phyloP scores from a whole-genome alignment of 352 stramenopile species.

The Elongisporangium prolatum region DNA sequence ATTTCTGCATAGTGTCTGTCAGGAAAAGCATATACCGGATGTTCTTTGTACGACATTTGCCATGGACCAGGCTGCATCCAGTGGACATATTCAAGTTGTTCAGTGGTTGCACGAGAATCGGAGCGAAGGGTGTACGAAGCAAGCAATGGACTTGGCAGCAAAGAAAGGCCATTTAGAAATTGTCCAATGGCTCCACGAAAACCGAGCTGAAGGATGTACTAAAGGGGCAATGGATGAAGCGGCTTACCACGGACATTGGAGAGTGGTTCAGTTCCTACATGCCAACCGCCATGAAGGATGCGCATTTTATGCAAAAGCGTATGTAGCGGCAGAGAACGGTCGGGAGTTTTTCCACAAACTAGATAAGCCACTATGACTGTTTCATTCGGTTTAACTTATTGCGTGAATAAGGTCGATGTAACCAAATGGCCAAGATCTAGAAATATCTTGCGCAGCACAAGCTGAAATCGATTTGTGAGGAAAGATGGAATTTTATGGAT shows the following conservation, averaged over 20 bases:
- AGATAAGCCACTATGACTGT: conserved; percentile 37
- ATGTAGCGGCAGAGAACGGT: conserved; percentile 34
- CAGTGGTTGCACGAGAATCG: conserved; percentile 14
- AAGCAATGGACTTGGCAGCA: conserved; percentile 6
- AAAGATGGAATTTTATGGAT: too few species aligned
- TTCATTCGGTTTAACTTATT: background rate
- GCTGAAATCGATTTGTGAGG: too few species aligned
- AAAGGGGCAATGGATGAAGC: conserved; percentile 1
- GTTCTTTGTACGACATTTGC: too few species aligned
- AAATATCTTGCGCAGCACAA: too few species aligned
- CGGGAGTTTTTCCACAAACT: conserved; percentile 30
- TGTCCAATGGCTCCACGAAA: conserved; percentile 6
- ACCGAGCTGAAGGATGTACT: conserved; percentile 11
- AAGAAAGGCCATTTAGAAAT: background rate
- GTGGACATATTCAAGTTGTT: conserved; percentile 10
- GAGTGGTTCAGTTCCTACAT: background rate
- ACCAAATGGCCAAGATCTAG: too few species aligned
- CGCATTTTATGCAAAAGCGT: conserved; percentile 17
- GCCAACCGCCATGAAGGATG: conserved; percentile 16
- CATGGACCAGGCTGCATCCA: too few species aligned
- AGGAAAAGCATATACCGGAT: too few species aligned
- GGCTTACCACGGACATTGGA: background rate
- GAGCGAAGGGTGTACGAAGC: conserved; percentile 6
- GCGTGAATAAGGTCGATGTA: too few species aligned
- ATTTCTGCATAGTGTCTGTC: too few species aligned